These are phyloP conservation scores for Nemania abortiva DNA, from an alignment of 2,329 filamentous ascomycete genomes.

Conservation along the genomic window DNA sequence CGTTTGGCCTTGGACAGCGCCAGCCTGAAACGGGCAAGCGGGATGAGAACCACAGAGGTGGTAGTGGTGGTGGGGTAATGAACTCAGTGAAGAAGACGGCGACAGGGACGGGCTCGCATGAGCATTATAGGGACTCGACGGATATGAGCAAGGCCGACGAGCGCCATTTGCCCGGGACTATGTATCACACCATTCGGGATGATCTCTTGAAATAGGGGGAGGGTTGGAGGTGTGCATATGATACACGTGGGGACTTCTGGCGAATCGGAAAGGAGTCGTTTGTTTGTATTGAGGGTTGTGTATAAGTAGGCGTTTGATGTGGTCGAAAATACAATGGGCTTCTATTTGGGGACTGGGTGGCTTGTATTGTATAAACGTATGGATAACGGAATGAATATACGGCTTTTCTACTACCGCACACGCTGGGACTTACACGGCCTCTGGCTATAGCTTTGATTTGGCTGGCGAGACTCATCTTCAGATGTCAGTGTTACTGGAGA, in stretches of 20 bases:
- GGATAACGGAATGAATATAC: background rate
- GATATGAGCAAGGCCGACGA: slow-evolving; percentile 21
- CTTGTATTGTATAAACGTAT: background rate
- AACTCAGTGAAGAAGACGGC: slow-evolving; percentile 13
- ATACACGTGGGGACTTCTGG: background rate
- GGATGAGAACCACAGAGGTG: background rate
- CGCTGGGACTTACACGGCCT: background rate
- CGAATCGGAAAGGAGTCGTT: background rate
- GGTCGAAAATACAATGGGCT: background rate
- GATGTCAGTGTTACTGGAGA: background rate
- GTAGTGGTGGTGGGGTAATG: slow-evolving; percentile 3
- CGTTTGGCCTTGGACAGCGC: background rate
- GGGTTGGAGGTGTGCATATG: background rate
- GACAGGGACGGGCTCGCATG: background rate
- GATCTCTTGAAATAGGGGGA: slow-evolving; percentile 25
- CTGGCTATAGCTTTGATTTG: too few relatives aligned
- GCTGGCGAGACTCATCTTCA: too few relatives aligned
- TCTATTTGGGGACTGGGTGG: background rate
- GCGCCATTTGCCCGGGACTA: slow-evolving; percentile 17
- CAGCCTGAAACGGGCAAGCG: background rate
- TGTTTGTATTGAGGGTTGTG: background rate
- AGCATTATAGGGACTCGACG: slow-evolving; percentile 29
- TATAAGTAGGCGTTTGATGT: background rate
- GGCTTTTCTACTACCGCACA: background rate
- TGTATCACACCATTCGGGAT: slow-evolving; percentile 30